Conservation (phyloP, 139 green algal species). For the Desmodesmus armatus region DNA sequence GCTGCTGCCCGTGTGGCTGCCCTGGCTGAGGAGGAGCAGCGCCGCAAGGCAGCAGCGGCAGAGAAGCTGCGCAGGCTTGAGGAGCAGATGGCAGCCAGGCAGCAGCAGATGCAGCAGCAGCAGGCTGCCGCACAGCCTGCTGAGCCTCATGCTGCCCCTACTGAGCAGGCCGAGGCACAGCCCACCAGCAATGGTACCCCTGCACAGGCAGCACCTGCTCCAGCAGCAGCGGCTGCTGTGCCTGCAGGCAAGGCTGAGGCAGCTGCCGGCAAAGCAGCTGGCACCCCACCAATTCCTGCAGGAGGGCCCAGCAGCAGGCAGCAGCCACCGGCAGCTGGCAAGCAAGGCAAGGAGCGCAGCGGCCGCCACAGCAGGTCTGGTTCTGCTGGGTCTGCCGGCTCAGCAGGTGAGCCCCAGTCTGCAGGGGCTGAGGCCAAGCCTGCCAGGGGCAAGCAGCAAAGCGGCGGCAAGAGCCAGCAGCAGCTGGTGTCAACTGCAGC, state of each 20-base stretch:
- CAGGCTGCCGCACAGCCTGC: too few relatives aligned
- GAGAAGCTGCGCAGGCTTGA: slow-evolving; percentile 42
- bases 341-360: slow-evolving; percentile 16
- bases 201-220: neutral
- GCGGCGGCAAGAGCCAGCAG: slow-evolving; percentile 4
- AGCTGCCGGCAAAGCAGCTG: neutral
- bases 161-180: too few relatives aligned
- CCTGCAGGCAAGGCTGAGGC: neutral
- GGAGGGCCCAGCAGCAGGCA: neutral
- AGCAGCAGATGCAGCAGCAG: too few relatives aligned
- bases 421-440: neutral
- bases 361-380: slow-evolving; percentile 35
- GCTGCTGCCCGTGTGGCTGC: slow-evolving; percentile 23
- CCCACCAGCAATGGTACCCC: too few relatives aligned
- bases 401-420: neutral
- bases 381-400: slow-evolving; percentile 31
- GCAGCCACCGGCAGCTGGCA: neutral
- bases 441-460: neutral
- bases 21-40: slow-evolving; percentile 39
- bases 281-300: too few relatives aligned
- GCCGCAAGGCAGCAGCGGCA: slow-evolving; percentile 36
- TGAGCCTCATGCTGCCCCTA: too few relatives aligned
- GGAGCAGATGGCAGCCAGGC: slow-evolving; percentile 40
- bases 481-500: neutral
- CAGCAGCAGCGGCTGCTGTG: slow-evolving; percentile 1